Conservation (phyloP, 2,329 filamentous ascomycete species). For the Aspergillus melleus region DNA sequence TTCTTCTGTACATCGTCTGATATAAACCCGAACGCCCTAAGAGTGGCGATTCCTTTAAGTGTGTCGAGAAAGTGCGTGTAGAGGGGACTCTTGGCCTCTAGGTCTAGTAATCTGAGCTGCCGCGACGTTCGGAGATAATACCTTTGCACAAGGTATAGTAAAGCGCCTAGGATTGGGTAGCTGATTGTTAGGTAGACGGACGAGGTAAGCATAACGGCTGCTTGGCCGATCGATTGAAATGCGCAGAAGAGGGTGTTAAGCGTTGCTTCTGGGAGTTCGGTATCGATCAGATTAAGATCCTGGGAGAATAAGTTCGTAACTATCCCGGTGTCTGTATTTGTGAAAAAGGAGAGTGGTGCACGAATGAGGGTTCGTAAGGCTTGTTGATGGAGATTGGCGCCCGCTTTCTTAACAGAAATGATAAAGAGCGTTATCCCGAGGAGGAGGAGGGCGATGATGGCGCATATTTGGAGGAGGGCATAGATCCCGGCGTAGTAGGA, state of each 20-base stretch:
- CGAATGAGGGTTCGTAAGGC: constrained; percentile 6
- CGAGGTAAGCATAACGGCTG: constrained; percentile 23
- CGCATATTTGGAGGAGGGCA: constrained; percentile 26
- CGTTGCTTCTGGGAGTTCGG: not conserved
- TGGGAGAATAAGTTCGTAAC: constrained; percentile 28
- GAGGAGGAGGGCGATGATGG: constrained; percentile 14
- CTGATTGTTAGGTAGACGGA: constrained; percentile 28
- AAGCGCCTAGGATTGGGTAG: constrained; percentile 33
- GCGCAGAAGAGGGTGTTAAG: not conserved
- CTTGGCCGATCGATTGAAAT: constrained; percentile 22
- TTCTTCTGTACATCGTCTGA: constrained; percentile 37
- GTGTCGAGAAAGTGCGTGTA: constrained; percentile 54
- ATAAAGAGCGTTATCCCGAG: not conserved
- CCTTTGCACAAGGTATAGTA: constrained; percentile 45
- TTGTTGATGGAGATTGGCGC: constrained; percentile 5
- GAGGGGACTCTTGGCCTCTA: constrained; percentile 52
- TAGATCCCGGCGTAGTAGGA: constrained; percentile 29
- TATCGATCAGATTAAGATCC: constrained; percentile 28
- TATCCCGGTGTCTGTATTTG: constrained; percentile 11
- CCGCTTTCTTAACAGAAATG: constrained; percentile 2
- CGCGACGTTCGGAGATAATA: constrained; percentile 47
- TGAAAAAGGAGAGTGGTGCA: constrained; percentile 17
- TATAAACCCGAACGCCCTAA: constrained; percentile 50
- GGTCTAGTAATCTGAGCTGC: constrained; percentile 53
- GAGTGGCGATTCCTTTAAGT: constrained; percentile 48